Base-by-base conservation (phyloP, 2,329 filamentous ascomycete species). In the Talaromyces atroroseus region DNA sequence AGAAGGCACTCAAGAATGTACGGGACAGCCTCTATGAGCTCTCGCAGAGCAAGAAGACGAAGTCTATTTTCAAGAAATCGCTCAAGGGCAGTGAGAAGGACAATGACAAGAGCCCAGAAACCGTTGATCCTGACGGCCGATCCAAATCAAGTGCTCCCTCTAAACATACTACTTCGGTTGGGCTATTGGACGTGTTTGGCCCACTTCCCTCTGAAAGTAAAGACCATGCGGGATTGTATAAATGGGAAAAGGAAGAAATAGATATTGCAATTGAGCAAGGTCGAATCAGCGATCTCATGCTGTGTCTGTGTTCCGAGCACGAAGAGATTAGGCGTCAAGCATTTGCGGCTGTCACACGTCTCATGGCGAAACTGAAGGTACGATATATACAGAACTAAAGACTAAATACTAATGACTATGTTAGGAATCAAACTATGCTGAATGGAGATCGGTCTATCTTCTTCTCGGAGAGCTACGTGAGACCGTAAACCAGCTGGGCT, bases 221-320 rank as follows among this genome's bases (percentile, higher is more conserved):
- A 42, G 71, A 73, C n/a, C 71, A 76, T 44, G 65, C 71, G 51
- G 74, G 67, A 34, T 71, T 86, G 14, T 74, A 76, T 57, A 76
- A 76, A 65, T 96, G 90, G 90, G 79, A 82, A 44, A 81, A 83
- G 60, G 92, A 95, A 66, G 86, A 89, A 32, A 76, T 89, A 0
- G 88, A 92, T 45, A 85, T 92, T 65, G 82, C 90, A 1, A 77
- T 95, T 8, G 89, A 94, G 64, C 88, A 94, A 61, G 88, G 87
- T 6, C 82, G 89, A 64, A 79, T 89, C 21, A 78, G 81, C 14
- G 80, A 84, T 2, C 75, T 97, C 29, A 79, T 95, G 48, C 78
- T 87, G 34, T 87, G 92, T 63, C 79, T 96, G 11, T 87, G 84
- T 54, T 95, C 91, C 0, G 75, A 84, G 48, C 84, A 94, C 65